These are phyloP conservation scores for Populus pruinosa DNA, from an alignment of 345 rosid species.

Conservation along the genomic window DNA sequence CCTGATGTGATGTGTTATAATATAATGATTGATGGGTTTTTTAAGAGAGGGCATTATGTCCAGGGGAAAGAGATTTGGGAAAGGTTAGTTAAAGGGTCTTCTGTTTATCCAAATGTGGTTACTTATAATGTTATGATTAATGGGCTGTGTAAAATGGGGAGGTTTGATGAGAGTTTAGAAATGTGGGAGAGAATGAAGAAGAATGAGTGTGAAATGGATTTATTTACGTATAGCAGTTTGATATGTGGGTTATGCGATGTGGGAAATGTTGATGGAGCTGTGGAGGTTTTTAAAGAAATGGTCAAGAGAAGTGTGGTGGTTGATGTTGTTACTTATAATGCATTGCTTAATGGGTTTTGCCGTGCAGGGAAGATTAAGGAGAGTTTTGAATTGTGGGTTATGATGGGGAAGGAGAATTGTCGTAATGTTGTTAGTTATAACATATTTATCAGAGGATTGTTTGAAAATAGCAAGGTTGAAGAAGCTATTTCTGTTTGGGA, in stretches of 20 bases:
- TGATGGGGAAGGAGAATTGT: constrained; percentile 62
- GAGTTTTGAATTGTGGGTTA: constrained; percentile 70
- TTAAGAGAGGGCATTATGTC: constrained; percentile 43
- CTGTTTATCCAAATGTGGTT: constrained; percentile 65
- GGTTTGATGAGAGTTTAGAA: constrained; percentile 57
- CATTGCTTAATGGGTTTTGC: constrained; percentile 76
- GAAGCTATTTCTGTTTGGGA: constrained; percentile 68
- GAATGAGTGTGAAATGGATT: constrained; percentile 61
- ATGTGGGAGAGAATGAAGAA: constrained; percentile 76
- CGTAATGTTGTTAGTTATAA: constrained; percentile 61
- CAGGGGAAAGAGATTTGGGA: constrained; percentile 65
- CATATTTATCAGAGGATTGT: constrained; percentile 68
- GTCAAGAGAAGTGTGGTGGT: constrained; percentile 43
- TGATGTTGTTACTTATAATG: constrained; percentile 72
- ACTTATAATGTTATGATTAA: constrained; percentile 81
- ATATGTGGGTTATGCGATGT: constrained; percentile 59
- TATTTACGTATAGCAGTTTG: constrained; percentile 63
- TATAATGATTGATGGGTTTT: constrained; percentile 66
- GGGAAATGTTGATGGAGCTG: constrained; percentile 68
- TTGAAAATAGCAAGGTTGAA: constrained; percentile 55
- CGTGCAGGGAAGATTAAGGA: constrained; percentile 53
- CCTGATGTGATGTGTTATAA: constrained; percentile 74
- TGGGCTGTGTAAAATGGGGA: constrained; percentile 74
- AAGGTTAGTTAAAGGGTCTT: constrained; percentile 43
- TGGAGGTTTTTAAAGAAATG: constrained; percentile 57